phyloP scores from a whole-genome alignment of 140 eudicot species.

The Senecio squalidus region DNA sequence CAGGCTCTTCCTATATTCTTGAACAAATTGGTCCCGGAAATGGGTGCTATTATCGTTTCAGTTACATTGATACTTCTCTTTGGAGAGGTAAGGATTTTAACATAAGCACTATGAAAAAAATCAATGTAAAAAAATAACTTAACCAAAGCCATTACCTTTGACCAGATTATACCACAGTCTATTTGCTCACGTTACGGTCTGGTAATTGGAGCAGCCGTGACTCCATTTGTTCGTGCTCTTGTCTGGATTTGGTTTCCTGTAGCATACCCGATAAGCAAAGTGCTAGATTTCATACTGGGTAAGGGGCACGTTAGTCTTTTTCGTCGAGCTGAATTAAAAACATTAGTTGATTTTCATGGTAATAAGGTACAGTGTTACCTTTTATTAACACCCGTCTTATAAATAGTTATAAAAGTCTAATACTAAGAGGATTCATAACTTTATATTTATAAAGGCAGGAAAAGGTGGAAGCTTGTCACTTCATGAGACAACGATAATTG shows the following conservation, averaged over 20 bases:
- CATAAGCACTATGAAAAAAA: background rate
- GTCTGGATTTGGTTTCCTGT: slow-evolving; percentile 84
- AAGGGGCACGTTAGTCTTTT: slow-evolving; percentile 63
- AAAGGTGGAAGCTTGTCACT: slow-evolving; percentile 90
- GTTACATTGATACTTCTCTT: slow-evolving; percentile 87
- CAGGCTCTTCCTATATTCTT: slow-evolving; percentile 96
- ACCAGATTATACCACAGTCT: slow-evolving; percentile 87
- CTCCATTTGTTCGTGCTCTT: slow-evolving; percentile 74
- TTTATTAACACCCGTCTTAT: background rate
- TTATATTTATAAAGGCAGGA: slow-evolving; percentile 59
- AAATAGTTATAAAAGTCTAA: background rate
- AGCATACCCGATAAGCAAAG: slow-evolving; percentile 97
- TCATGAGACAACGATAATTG: slow-evolving; percentile 87
- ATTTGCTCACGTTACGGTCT: slow-evolving; percentile 72
- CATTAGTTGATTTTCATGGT: slow-evolving; percentile 70
- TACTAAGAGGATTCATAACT: background rate
- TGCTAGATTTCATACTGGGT: slow-evolving; percentile 60
- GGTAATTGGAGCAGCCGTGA: slow-evolving; percentile 75
- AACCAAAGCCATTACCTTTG: background rate
- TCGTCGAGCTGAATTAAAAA: slow-evolving; percentile 82
- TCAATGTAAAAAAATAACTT: slow-evolving; percentile 4
- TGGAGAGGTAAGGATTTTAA: slow-evolving; percentile 70
- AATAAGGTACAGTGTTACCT: slow-evolving; percentile 41
- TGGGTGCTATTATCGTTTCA: slow-evolving; percentile 69
- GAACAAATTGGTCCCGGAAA: slow-evolving; percentile 57